A percentile compares a stretch with the other conserved stretches of the same genome.
Conservation (phyloP, 192 early-diverging fungal species). For the Rhizoclosmatium sp. region DNA sequence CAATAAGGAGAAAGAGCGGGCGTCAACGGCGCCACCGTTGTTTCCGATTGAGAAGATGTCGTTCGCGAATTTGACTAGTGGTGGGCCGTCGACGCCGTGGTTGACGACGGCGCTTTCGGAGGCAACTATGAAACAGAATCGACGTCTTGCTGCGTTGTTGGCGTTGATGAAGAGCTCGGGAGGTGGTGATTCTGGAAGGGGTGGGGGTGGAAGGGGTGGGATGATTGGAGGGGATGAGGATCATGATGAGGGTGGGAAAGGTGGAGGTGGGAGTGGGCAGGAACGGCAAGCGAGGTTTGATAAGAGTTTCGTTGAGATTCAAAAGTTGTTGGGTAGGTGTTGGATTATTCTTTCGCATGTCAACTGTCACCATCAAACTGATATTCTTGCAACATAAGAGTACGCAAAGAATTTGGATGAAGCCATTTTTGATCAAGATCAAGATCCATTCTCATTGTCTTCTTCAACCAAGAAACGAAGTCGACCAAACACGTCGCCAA, state of each 20-base stretch:
- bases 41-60: neutral
- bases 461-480: neutral
- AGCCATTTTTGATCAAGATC: neutral
- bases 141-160: slow-evolving; percentile 42
- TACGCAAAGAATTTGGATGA: slow-evolving; percentile 42
- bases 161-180: slow-evolving; percentile 39
- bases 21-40: neutral
- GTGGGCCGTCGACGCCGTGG: slow-evolving; percentile 32
- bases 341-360: neutral
- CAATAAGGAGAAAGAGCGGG: neutral
- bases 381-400: slow-evolving; percentile 8
- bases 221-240: slow-evolving; percentile 4
- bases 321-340: slow-evolving; percentile 50
- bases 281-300: slow-evolving; percentile 47
- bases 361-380: neutral
- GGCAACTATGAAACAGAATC: slow-evolving; percentile 53
- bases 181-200: slow-evolving; percentile 10
- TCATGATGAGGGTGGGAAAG: neutral
- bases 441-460: neutral
- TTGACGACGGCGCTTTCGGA: slow-evolving; percentile 46
- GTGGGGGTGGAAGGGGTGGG: slow-evolving; percentile 12
- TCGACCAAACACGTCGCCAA: neutral
- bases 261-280: neutral
- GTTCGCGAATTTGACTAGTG: neutral
- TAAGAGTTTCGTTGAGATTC: slow-evolving; percentile 52